phyloP scores from a whole-genome alignment of 2,329 filamentous ascomycete genomes.

The Botrytis porri region DNA sequence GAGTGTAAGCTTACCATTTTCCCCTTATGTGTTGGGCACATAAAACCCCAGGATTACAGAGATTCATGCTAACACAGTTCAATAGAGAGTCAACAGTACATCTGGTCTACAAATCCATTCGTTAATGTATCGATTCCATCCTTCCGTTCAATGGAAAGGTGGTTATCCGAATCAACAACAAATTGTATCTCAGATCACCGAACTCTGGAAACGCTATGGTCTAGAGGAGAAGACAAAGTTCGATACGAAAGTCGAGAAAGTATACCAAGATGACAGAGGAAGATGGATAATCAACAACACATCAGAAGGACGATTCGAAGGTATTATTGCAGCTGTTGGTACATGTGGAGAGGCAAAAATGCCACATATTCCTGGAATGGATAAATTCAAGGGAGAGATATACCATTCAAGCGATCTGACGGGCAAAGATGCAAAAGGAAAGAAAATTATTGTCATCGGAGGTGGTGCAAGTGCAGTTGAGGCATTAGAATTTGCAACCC shows the following conservation, averaged over 20 bases:
- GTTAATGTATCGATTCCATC: slow-evolving; percentile 85
- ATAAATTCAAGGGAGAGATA: slow-evolving; percentile 67
- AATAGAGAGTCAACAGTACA: slow-evolving; percentile 73
- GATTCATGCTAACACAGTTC: neutral
- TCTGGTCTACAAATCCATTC: slow-evolving; percentile 81
- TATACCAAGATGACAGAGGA: slow-evolving; percentile 65
- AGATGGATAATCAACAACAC: slow-evolving; percentile 76
- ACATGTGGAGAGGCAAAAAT: slow-evolving; percentile 78
- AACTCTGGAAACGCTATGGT: slow-evolving; percentile 73
- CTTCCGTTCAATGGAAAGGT: slow-evolving; percentile 67
- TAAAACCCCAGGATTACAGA: no score
- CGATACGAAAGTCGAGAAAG: slow-evolving; percentile 63
- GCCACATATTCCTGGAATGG: slow-evolving; percentile 66
- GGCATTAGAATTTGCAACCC: slow-evolving; percentile 73
- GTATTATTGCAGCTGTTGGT: slow-evolving; percentile 73
- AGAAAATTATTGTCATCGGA: slow-evolving; percentile 73
- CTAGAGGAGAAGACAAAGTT: slow-evolving; percentile 71
- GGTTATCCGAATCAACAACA: slow-evolving; percentile 77
- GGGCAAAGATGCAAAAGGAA: slow-evolving; percentile 68
- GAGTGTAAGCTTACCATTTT: slow-evolving; percentile 53
- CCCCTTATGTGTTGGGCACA: neutral
- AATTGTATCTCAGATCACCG: slow-evolving; percentile 68
- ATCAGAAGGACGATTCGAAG: slow-evolving; percentile 70
- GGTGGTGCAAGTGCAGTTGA: slow-evolving; percentile 80
- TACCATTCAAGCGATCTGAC: slow-evolving; percentile 75